Evolutionary conservation across 257 asterid genomes (phyloP), one percentile per base, ranked within the genome.

Genomic region (Solanum chilense): DNA sequence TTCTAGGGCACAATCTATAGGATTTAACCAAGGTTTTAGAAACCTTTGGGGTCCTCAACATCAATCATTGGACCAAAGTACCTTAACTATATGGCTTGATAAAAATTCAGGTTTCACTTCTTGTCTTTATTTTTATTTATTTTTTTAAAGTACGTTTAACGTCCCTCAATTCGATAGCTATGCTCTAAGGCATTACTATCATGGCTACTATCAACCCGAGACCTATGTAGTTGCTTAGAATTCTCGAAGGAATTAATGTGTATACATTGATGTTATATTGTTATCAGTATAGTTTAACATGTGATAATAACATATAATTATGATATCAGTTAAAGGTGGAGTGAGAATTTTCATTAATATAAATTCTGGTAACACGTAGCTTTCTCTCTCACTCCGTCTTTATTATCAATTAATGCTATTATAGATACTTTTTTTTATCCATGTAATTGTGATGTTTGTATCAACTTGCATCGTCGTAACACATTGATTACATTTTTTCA

Each of bases 21-120:
- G 92, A 73, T 96, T 96, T 90, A 62, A 71, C 89, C 95, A 94
- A 82, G 94, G 90, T 9, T 96, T 86, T 86, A 87, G 88, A 49
- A 95, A 91, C 56, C 97, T 92, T 35, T 96, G 99, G 99, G 99
- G 99, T 75, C 92, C 98, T 90, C 96, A 92, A 86, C 94, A 96
- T 76, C 99, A 96, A 89, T 92, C 90, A 6, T 11, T 95, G 14
- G 94, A 95, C 88, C 95, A 93, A 49, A 91, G 89, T 7, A 27
- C 92, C 3, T 92, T 96, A 82, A 90, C 98, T 42, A 88, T 94
- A 58, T 96, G 96, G 98, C 98, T 96, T 14, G 98, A 96, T 80
- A 83, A 85, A 39, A 90, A 6, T 90, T 83, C 96, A 73, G 99
- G 99, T 49, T 12, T 5, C 4, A 25, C 3, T 37, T 33, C 44